phyloP scores from a whole-genome alignment of 1,139 yeast species.

The Kazachstania sp. region DNA sequence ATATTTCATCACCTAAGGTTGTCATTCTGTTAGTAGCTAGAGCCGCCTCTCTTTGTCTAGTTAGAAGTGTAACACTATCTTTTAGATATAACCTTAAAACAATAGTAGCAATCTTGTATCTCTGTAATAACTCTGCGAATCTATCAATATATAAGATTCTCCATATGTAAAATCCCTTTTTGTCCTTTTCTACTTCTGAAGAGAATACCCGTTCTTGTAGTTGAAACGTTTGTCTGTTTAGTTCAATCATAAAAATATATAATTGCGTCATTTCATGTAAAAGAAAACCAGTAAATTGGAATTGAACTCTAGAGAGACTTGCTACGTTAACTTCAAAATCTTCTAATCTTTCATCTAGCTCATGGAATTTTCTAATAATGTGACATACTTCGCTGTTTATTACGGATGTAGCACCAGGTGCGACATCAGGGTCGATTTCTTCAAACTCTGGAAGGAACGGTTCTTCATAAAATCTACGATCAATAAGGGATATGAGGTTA shows the following conservation, averaged over 20 bases:
- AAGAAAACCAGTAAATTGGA: slow-evolving; percentile 30
- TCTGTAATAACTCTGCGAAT: slow-evolving; percentile 23
- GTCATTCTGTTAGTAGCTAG: slow-evolving; percentile 23
- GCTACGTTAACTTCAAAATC: slow-evolving; percentile 32
- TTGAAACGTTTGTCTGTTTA: slow-evolving; percentile 26
- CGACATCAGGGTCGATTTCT: slow-evolving; percentile 23
- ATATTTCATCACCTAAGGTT: slow-evolving; percentile 8
- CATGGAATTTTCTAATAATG: slow-evolving; percentile 26
- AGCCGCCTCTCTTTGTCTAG: slow-evolving; percentile 30
- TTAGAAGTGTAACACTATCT: slow-evolving; percentile 28
- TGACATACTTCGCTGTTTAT: slow-evolving; percentile 29
- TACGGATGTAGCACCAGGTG: slow-evolving; percentile 26
- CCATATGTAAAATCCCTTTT: slow-evolving; percentile 27
- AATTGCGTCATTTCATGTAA: slow-evolving; percentile 31
- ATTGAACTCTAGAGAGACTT: slow-evolving; percentile 31
- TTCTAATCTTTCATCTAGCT: slow-evolving; percentile 27
- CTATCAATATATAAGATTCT: slow-evolving; percentile 23
- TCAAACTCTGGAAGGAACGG: slow-evolving; percentile 27
- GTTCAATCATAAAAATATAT: slow-evolving; percentile 26
- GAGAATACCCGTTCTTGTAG: slow-evolving; percentile 22
- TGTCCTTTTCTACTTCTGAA: slow-evolving; percentile 15
- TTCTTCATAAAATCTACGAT: slow-evolving; percentile 27
- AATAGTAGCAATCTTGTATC: slow-evolving; percentile 28
- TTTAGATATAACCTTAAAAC: slow-evolving; percentile 28
- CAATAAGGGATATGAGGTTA: slow-evolving; percentile 18